phyloP scores from a whole-genome alignment of 2,329 filamentous ascomycete genomes.

The Dactylellina leptospora region DNA sequence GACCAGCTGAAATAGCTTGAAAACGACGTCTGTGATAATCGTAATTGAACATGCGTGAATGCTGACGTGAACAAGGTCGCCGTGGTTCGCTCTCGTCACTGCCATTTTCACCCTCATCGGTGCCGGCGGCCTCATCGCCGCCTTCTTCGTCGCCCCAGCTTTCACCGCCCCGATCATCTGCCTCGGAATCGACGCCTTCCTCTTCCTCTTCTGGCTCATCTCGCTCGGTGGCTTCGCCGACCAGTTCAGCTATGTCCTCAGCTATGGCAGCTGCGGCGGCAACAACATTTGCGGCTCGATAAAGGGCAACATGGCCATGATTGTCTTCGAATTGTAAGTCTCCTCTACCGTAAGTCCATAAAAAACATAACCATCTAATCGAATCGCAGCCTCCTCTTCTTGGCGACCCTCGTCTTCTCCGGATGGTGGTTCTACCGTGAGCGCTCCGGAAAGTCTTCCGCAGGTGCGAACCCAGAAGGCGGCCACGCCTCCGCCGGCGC shows the following conservation, averaged over 20 bases:
- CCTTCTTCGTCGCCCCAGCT: conserved; percentile 55
- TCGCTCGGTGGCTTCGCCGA: conserved; percentile 54
- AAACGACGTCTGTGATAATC: no score
- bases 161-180: conserved; percentile 54
- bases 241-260: conserved; percentile 16
- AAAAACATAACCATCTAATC: not conserved
- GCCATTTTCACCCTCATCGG: conserved; percentile 62
- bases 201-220: conserved; percentile 57
- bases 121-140: conserved; percentile 53
- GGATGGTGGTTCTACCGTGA: conserved; percentile 48
- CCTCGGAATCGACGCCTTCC: conserved; percentile 60
- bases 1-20: no score
- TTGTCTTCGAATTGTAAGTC: conserved; percentile 53
- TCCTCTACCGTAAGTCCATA: not conserved
- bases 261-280: conserved; percentile 13
- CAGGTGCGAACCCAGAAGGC: conserved; percentile 50
- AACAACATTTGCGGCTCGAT: conserved; percentile 16
- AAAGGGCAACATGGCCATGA: conserved; percentile 35
- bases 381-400: conserved; percentile 55
- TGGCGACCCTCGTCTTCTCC: conserved; percentile 55
- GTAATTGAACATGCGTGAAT: no score
- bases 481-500: conserved; percentile 47
- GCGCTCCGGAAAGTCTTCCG: conserved; percentile 26
- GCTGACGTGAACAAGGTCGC: conserved; percentile 54
- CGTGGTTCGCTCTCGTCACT: conserved; percentile 53